phyloP scores from a whole-genome alignment of 1,284 basidiomycete genomes.

The Ustilago nuda region DNA sequence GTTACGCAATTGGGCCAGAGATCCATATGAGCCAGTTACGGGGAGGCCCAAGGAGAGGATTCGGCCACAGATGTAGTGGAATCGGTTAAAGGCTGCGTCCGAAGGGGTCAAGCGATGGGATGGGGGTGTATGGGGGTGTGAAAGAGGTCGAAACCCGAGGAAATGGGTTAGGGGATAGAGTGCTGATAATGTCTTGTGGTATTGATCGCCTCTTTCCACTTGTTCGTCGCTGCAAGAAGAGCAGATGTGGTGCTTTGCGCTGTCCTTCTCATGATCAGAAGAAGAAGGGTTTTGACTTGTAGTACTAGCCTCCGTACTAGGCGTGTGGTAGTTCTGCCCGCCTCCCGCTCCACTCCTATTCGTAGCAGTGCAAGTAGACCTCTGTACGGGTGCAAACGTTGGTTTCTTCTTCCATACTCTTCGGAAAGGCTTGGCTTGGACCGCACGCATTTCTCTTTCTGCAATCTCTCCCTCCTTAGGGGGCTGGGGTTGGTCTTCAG shows the following conservation, averaged over 20 bases:
- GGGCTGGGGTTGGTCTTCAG: conserved; percentile 17
- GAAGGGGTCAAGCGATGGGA: conserved; percentile 11
- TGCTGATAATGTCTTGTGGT: conserved; percentile 22
- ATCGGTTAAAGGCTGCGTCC: conserved; percentile 34
- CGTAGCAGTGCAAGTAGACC: background rate
- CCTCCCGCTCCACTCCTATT: background rate
- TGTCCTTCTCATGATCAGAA: background rate
- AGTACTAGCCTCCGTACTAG: background rate
- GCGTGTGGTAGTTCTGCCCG: background rate
- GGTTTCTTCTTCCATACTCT: conserved; percentile 14
- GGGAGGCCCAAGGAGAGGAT: conserved; percentile 38
- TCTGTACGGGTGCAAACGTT: background rate
- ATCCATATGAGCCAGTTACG: conserved; percentile 23
- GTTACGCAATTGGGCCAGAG: conserved; percentile 33
- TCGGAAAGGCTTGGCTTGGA: conserved; percentile 11
- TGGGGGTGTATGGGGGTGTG: conserved; percentile 38
- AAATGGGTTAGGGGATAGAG: conserved; percentile 47
- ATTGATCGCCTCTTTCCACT: conserved; percentile 9
- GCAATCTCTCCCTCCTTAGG: background rate
- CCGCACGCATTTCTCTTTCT: conserved; percentile 19
- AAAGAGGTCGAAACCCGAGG: conserved; percentile 42
- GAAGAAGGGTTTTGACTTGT: background rate
- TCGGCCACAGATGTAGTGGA: conserved; percentile 37
- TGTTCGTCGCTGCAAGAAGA: background rate
- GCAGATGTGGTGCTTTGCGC: background rate